Base-by-base conservation (phyloP, 2,329 filamentous ascomycete genomes). In the Alternaria arbusti region DNA sequence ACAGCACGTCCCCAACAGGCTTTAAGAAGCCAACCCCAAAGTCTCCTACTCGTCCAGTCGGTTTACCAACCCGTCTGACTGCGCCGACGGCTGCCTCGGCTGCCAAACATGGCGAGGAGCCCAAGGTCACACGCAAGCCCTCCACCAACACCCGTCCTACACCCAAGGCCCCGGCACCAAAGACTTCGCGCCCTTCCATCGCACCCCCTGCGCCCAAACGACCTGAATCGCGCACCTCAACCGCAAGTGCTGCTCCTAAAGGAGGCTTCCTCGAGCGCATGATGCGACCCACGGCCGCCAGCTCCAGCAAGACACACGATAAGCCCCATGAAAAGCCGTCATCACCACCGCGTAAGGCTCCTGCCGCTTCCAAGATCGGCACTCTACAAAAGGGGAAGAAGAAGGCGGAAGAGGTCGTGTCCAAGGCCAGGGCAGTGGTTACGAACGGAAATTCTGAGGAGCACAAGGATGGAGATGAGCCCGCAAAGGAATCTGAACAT, bases 221-320 rank as follows among this genome's bases (percentile, higher is more conserved):
- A 67, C 75, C 83, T 10, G 81, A 81, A 32, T 86, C 63, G 76
- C 84, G 77, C 74, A 83, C 70, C 72, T 86, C 54, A 66, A 84
- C 84, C 64, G 82, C 86, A 25, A 84, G 83, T 50, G 85, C 86
- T 50, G 86, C 86, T 17, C 84, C 91, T 1, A 90, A 92, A 67
- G 89, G 92, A 68, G 81, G 88, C 13, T 94, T 94, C 79, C 81
- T 94, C 25, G 91, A 90, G n/a, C 87, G 91, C 56, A 93, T 94
- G 91, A 94, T 90, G 88, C 85, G 91, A 44, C 91, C 91, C 3
- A 94, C 91, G 0, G 87, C 90, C 47, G 84, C 87, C 49, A 92
- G 89, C 6, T 86, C 89, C 9, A 89, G 85, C 66, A 93, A 92
- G 80, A 86, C 86, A 0, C 82, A 87, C 4, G 56, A 58, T 10